Evolutionary conservation across 2,329 filamentous ascomycete species (phyloP), one percentile per base, ranked within the genome.

Genomic region (Botryotinia narcissicola): DNA sequence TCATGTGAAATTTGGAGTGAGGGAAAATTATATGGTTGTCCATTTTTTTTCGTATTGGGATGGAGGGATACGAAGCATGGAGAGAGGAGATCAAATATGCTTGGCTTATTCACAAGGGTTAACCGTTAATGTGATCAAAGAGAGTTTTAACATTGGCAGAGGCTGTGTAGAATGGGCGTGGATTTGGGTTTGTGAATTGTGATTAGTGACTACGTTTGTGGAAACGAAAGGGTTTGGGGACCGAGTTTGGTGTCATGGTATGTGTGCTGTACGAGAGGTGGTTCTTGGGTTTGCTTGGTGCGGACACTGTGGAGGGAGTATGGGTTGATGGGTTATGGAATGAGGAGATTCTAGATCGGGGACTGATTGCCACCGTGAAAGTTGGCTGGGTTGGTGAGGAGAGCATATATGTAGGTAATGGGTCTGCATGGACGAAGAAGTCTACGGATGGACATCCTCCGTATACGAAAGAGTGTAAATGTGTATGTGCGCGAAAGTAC

Each of bases 141-240:
- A 51, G 12, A 37, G 22, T 67, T 67, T 67, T 67, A 40, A 22
- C 20, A 29, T 67, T 67, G 63, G 29, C 44, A 51, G 63, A 51
- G 63, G 63, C 63, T 51, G 44, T 67, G 63, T 48, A 35, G 29
- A 12, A 66, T 5, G 63, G 51, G 51, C 51, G n/a, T 54, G 8
- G 51, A 29, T 16, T 51, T 12, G 9, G 51, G 18, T 16, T 51
- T 12, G 9, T 25, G 48, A 12, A 12, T 29, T 29, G n/a, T 54
- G 51, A 18, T 18, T 29, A 37, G 37, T 37, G 8, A 37, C 37
- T 37, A 37, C 10, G 8, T 37, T 37, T 37, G 37, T 7, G 37
- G 37, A 37, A 37, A 37, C 8, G 37, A 37, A 37, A 37, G 37
- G 37, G 37, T 37, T 37, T 37, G 37, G 37, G 35, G 35, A 37